These are phyloP conservation scores for Scutellaria baicalensis DNA, from an alignment of 257 asterid genomes.

Conservation along the genomic window DNA sequence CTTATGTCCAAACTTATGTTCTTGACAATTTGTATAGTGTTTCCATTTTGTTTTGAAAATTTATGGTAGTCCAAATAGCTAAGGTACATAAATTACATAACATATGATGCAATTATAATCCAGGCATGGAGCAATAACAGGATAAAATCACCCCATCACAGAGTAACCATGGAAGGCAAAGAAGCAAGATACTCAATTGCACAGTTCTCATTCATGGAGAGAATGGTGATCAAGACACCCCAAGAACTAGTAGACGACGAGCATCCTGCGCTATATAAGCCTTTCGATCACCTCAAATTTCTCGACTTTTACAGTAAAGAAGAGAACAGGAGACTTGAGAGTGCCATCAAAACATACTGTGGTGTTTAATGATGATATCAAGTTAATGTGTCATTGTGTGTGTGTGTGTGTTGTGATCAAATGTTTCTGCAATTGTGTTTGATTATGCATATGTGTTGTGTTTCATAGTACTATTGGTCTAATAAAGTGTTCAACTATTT, in stretches of 20 bases:
- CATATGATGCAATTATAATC: neutral
- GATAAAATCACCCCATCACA: conserved; percentile 55
- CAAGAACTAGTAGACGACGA: conserved; percentile 49
- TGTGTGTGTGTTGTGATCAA: neutral
- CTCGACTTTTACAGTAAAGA: conserved; percentile 58
- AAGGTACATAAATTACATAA: too few species aligned
- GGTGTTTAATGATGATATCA: conserved; percentile 31
- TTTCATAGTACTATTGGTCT: too few species aligned
- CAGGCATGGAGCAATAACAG: conserved; percentile 78
- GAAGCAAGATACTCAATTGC: conserved; percentile 57
- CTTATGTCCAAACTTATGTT: too few species aligned
- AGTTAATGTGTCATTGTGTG: too few species aligned
- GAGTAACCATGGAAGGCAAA: conserved; percentile 54
- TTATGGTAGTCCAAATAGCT: too few species aligned
- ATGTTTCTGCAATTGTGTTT: neutral
- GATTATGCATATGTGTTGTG: neutral
- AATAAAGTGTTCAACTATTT: too few species aligned
- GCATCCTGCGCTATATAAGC: conserved; percentile 42
- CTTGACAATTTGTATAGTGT: too few species aligned
- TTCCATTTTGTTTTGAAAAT: too few species aligned
- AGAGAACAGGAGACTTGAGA: conserved; percentile 54
- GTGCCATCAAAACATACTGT: conserved; percentile 51
- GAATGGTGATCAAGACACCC: conserved; percentile 39
- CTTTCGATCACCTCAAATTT: conserved; percentile 55
- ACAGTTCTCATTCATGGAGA: conserved; percentile 65